Percentiles rank a stretch among this genome's conserved stretches.
These are phyloP conservation scores for Colletotrichum coccodes DNA, from an alignment of 2,329 filamentous ascomycete genomes.

Conservation along the genomic window DNA sequence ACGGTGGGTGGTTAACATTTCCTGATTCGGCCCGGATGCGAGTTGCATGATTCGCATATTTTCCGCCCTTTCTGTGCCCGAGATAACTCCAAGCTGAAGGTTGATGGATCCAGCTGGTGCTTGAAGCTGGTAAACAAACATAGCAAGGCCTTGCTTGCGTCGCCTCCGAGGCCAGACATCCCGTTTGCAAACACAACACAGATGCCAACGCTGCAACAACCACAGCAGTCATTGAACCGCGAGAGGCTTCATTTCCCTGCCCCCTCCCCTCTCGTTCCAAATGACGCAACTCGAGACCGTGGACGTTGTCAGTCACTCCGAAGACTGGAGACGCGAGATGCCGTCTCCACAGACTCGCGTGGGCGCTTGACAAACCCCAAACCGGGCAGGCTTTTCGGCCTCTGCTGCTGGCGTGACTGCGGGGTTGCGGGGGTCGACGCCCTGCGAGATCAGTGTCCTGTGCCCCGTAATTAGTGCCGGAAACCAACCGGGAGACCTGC, in stretches of 20 bases:
- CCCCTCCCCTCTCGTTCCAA: accelerated
- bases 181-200: not conserved
- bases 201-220: no score
- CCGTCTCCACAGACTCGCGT: constrained; percentile 1
- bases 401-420: constrained; percentile 1
- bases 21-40: not conserved
- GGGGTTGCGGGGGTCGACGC: constrained; percentile 24
- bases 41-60: not conserved
- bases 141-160: no score
- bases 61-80: not conserved
- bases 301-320: not conserved
- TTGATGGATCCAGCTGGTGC: not conserved
- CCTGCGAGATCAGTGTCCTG: constrained; percentile 12
- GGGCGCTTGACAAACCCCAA: constrained; percentile 14
- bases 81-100: not conserved
- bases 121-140: not conserved
- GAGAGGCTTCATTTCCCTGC: no score
- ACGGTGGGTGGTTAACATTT: not conserved
- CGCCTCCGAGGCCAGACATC: not conserved
- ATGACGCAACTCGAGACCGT: constrained; percentile 7
- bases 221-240: no score
- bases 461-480: constrained; percentile 19
- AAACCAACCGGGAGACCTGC: constrained; percentile 12
- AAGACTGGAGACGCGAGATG: not conserved
- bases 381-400: not conserved